Evolutionary conservation across 169 alveolate species (phyloP), one percentile per base, ranked within the genome.

Genomic region (Eimeria sp.): DNA sequence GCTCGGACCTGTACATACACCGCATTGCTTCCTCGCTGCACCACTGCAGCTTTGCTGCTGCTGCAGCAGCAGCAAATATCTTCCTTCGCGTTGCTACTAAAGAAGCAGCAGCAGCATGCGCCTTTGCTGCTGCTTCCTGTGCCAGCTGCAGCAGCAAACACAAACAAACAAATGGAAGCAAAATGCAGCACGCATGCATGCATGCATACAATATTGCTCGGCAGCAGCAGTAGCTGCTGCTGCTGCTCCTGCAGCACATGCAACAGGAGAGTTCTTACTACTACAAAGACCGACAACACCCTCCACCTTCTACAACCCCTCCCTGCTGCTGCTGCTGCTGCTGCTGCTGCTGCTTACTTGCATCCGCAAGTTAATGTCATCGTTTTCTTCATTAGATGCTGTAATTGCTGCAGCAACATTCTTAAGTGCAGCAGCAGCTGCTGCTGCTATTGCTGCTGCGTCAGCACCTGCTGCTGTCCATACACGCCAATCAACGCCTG

Each of bases 301-400:
- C 75, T n/a, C 7, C 75, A 25, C 11, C 75, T 65, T 14, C 70
- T 58, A 22, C 70, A 25, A 65, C 16, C 34, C 4, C 75, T 14
- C 43, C 75, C 75, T 65, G 75, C 75, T 65, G 75, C 75, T 65
- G 75, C 75, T 65, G 75, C 75, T 65, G 75, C 20, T 65, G 75
- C n/a, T 25, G 43, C 75, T 65, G 43, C n/a, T 65, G 75, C 34
- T n/a, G 4, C 75, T n/a, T 65, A 65, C 75, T n/a, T 65, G 75
- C 75, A 25, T 65, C 11, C n/a, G 75, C 10, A 10, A 65, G 30
- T 65, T 16, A n/a, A n/a, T n/a, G 2, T 65, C 75, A 16, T 65
- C 75, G 16, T 11, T n/a, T 10, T 20, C 75, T 65, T 65, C 75
- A n/a, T n/a, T n/a, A 9, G 75, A 11, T 25, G 75, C 75, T 14